Evolutionary conservation across 2,329 filamentous ascomycete genomes (phyloP), one percentile per base, ranked within the genome.

Genomic region (Arachnomyces sp.): DNA sequence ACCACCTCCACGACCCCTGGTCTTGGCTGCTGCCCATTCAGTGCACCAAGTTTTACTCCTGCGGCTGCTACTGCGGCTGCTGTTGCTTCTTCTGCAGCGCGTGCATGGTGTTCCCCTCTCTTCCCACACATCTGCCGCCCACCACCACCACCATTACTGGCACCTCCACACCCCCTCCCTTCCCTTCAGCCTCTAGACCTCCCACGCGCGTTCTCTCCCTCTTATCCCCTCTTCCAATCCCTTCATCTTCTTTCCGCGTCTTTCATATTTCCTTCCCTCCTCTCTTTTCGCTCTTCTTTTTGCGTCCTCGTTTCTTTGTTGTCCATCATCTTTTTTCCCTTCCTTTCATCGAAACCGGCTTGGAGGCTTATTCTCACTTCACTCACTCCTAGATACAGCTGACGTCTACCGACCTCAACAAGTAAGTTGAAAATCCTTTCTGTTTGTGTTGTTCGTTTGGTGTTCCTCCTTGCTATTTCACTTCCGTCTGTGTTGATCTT

Each of bases 351-450:
- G 11, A 21, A 35, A 28, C 31, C 49, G 42, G 35, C 36, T 38
- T 36, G 42, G n/a, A 34, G 40, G 48, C 54, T 47, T 38, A 51
- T 45, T 40, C 45, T 43, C 47, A 36, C 21, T 25, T 29, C 16
- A 13, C 29, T 15, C 15, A 38, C 48, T 42, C 40, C 44, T 51
- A 56, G 51, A 50, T 50, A 51, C 53, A 66, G 66, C 65, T 47
- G 66, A 69, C 66, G 63, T 67, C 40, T 69, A 69, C 59, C 66
- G 66, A 46, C 66, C 66, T 48, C 56, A 59, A 49, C 61, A 66
- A 63, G 66, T 69, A 63, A 65, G 65, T 67, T 33, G 33, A 36
- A 30, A 25, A 38, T 37, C 33, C 28, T 31, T 37, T 43, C 36
- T 41, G 46, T 40, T 42, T 42, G 42, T 33, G 15, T 43, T 41